These are phyloP conservation scores for Diaporthe vexans DNA, from an alignment of 2,329 filamentous ascomycete genomes.

Conservation along the genomic window DNA sequence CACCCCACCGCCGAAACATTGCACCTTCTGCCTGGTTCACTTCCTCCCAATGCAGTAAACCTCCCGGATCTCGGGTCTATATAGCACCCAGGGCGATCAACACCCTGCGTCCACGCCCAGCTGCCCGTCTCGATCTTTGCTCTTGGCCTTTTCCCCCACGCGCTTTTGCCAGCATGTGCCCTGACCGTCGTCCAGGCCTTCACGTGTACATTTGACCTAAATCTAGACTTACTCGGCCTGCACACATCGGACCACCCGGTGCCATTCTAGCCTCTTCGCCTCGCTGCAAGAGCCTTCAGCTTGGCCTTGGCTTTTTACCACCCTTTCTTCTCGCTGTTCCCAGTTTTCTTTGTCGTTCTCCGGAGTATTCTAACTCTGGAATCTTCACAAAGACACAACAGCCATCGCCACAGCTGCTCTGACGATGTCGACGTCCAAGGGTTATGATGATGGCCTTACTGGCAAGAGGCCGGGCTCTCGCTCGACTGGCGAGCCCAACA, in stretches of 20 bases:
- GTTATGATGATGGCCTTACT: background rate
- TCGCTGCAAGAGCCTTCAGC: constrained; percentile 27
- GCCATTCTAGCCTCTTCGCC: constrained; percentile 9
- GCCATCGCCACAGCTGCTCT: background rate
- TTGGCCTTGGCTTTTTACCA: constrained; percentile 28
- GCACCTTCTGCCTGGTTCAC: constrained; percentile 4
- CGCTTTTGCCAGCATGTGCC: constrained; percentile 27
- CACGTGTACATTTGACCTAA: constrained; percentile 19
- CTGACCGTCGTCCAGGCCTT: constrained; percentile 13
- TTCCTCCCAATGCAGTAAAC: constrained; percentile 31
- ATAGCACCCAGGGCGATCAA: constrained; percentile 31
- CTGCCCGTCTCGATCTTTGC: constrained; percentile 23
- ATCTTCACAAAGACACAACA: background rate
- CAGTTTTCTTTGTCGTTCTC: background rate
- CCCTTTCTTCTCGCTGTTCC: constrained; percentile 1
- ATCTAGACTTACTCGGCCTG: background rate
- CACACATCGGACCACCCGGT: constrained; percentile 26
- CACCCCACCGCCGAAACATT: constrained; percentile 24
- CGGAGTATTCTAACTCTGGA: constrained; percentile 5
- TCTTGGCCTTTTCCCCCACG: constrained; percentile 25
- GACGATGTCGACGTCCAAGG: constrained; percentile 27
- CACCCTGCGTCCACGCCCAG: constrained; percentile 9
- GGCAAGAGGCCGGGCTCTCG: constrained; percentile 19
- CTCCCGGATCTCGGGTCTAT: constrained; percentile 21
- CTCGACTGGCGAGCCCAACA: constrained; percentile 23